Conservation (phyloP, 2,329 filamentous ascomycete species). For the Ophiostoma tasmaniense region DNA sequence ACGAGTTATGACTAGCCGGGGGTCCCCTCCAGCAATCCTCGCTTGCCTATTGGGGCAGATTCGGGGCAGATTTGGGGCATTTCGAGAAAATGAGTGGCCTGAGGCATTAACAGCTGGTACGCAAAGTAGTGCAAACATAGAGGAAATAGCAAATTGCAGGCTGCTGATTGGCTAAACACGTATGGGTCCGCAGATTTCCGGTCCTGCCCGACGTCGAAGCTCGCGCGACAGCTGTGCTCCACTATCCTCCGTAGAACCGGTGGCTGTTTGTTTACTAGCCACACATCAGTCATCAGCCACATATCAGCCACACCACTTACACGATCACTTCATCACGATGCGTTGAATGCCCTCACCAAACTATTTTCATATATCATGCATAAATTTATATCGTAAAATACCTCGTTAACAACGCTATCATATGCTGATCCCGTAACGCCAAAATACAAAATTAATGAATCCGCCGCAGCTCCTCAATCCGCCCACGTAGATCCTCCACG, state of each 20-base stretch:
- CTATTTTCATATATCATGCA: too few relatives aligned
- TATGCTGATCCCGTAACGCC: not conserved
- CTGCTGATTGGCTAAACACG: constrained; percentile 16
- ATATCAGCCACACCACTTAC: not conserved
- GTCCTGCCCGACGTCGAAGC: constrained; percentile 19
- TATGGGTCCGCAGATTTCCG: constrained; percentile 12
- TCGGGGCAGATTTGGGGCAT: too few relatives aligned
- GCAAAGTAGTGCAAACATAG: not conserved
- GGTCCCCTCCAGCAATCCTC: not conserved
- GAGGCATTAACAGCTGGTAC: constrained; percentile 13
- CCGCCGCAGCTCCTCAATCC: constrained; percentile 54
- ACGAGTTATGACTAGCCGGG: too few relatives aligned
- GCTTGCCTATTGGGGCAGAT: not conserved
- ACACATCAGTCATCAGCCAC: not conserved
- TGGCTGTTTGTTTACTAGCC: not conserved
- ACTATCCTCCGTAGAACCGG: constrained; percentile 12
- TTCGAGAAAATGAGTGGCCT: constrained; percentile 12
- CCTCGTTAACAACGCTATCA: too few relatives aligned
- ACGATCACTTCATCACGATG: not conserved
- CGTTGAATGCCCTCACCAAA: too few relatives aligned
- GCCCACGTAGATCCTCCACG: constrained; percentile 53
- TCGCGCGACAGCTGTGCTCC: not conserved
- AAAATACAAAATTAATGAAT: constrained; percentile 35
- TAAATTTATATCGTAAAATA: too few relatives aligned
- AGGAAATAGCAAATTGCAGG: constrained; percentile 18